These are phyloP conservation scores for Lodderomyces orthopsilosis DNA, from an alignment of 1,139 yeast species.

Conservation along the genomic window DNA sequence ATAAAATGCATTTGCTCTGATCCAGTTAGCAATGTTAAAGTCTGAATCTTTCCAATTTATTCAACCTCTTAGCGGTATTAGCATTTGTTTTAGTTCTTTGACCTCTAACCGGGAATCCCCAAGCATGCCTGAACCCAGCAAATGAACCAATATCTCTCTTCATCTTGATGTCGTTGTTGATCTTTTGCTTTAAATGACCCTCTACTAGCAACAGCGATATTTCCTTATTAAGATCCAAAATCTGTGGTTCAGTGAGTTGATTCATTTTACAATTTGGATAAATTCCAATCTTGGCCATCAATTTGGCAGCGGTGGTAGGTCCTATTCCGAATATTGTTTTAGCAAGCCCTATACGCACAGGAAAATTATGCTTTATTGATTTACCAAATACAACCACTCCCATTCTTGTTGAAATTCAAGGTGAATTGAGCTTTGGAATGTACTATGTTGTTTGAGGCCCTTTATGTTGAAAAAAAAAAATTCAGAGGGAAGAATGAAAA, in stretches of 20 bases:
- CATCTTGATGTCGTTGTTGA: slow-evolving; percentile 74
- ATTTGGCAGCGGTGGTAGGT: slow-evolving; percentile 61
- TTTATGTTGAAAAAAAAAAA: too few relatives aligned
- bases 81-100: slow-evolving; percentile 92
- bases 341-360: slow-evolving; percentile 65
- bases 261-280: slow-evolving; percentile 95
- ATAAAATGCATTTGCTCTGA: neutral
- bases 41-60: slow-evolving; percentile 61
- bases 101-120: slow-evolving; percentile 89
- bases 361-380: slow-evolving; percentile 54
- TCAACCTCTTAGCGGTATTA: slow-evolving; percentile 81
- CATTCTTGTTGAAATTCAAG: slow-evolving; percentile 35
- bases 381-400: slow-evolving; percentile 77
- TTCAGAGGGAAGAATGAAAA: too few relatives aligned
- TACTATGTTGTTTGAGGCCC: neutral
- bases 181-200: slow-evolving; percentile 76
- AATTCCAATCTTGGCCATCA: slow-evolving; percentile 86
- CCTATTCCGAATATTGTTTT: slow-evolving; percentile 88
- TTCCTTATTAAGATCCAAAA: slow-evolving; percentile 84
- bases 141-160: slow-evolving; percentile 83
- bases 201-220: slow-evolving; percentile 80
- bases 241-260: slow-evolving; percentile 84
- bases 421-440: neutral
- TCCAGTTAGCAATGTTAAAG: slow-evolving; percentile 4
- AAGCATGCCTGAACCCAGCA: slow-evolving; percentile 86